These are phyloP conservation scores for Pyricularia sp. DNA, from an alignment of 2,329 filamentous ascomycete genomes.

Conservation along the genomic window DNA sequence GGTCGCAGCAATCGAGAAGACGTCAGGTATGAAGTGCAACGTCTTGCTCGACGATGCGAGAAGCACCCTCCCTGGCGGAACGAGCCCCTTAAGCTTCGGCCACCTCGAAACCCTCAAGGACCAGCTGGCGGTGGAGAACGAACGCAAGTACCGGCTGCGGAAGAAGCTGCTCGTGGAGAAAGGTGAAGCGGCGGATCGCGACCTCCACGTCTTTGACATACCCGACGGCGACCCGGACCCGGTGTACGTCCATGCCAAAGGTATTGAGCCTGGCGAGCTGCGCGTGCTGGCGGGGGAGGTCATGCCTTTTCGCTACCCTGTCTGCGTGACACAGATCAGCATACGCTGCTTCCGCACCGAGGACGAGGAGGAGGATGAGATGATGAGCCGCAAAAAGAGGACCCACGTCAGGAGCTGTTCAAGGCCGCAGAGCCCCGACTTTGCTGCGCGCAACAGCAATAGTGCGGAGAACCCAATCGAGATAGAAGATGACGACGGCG, in stretches of 20 bases:
- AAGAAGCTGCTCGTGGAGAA: neutral
- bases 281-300: neutral
- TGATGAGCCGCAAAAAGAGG: neutral
- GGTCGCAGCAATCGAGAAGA: neutral
- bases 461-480: neutral
- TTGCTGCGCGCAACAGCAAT: neutral
- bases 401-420: neutral
- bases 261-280: neutral
- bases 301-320: neutral
- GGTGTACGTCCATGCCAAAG: neutral
- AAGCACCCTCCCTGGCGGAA: no score
- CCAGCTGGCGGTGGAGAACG: neutral
- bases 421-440: neutral
- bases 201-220: slow-evolving; percentile 1
- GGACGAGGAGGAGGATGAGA: neutral
- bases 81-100: neutral
- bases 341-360: neutral
- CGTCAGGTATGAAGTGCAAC: neutral
- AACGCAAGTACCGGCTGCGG: neutral
- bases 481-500: neutral
- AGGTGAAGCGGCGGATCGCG: neutral
- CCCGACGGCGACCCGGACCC: neutral
- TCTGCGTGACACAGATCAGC: neutral
- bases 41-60: neutral
- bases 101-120: neutral